Evolutionary conservation across 495 filamentous ascomycete species (phyloP), one percentile per base, ranked within the genome.

Genomic region (Haplographium delicatum): DNA sequence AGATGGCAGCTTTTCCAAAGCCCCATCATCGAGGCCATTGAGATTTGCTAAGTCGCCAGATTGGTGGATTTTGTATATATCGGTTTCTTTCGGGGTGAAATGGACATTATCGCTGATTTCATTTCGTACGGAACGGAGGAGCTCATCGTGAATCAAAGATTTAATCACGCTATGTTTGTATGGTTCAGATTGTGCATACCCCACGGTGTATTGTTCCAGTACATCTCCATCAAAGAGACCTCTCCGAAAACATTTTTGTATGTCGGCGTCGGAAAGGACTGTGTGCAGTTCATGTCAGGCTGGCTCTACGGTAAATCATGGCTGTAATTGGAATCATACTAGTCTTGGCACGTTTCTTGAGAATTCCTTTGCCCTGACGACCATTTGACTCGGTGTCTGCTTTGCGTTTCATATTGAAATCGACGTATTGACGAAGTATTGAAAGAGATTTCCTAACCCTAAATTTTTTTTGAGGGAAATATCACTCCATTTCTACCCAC

Each of bases 11-110:
- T 84, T 85, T 26, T 82, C 79, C 37, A 96, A 73, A 25, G 89
- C 86, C 0, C 84, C 78, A 61, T 89, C 81, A 45, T 94, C 87
- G 5, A 99, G 75, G 4, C 93, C 93, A 68, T 95, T 89, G 35
- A 99, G 82, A 65, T 99, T 99, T 7, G 93, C 94, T 15, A 99
- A 76, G 64, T 99, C 93, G 47, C 93, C 93, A 24, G 91, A 96
- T 69, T 97, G 93, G 75, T 96, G 91, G 64, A 97, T 96, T 68
- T 93, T 95, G 75, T 99, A 99, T 69, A 99, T 97, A 68, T 99
- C 94, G 50, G 93, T 99, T 65, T 99, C 93, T 70, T 99, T 99
- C 56, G 90, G 91, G 40, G 93, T 95, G 71, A 98, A 98, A 62
- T 84, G 82, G 52, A 99, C 81, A 60, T 93, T 88, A 40, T 79